Evolutionary conservation across 352 stramenopile genomes (phyloP).

Genomic region (Phytophthora meadii): DNA sequence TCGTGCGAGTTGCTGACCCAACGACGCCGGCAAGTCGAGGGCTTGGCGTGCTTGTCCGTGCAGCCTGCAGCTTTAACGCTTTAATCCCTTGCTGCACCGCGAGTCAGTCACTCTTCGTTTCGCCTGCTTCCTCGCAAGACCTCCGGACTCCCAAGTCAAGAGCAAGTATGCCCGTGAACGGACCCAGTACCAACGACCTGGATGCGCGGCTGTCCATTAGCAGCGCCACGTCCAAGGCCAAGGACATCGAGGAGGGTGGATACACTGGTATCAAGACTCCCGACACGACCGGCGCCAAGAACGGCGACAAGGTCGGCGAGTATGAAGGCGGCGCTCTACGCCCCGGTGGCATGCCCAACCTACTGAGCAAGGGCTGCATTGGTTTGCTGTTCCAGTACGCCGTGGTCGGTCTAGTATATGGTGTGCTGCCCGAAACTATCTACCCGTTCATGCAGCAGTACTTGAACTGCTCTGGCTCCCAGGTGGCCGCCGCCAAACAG

Average conservation of each 20-base stretch:
- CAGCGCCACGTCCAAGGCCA: slow-evolving; percentile 33
- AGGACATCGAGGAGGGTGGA: slow-evolving; percentile 33
- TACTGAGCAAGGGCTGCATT: slow-evolving; percentile 42
- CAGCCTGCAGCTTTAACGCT: slow-evolving; percentile 9
- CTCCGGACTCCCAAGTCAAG: slow-evolving; percentile 4
- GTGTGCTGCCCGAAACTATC: slow-evolving; percentile 48
- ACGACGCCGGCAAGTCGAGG: background rate
- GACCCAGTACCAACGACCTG: slow-evolving; percentile 26
- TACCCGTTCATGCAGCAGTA: slow-evolving; percentile 64
- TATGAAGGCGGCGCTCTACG: slow-evolving; percentile 55
- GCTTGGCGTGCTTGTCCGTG: slow-evolving; percentile 17
- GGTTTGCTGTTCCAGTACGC: slow-evolving; percentile 62
- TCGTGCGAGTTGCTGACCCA: slow-evolving; percentile 11
- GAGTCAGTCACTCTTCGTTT: slow-evolving; percentile 26
- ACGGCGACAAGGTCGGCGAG: slow-evolving; percentile 14
- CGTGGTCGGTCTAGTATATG: slow-evolving; percentile 55
- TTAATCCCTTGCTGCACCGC: slow-evolving; percentile 17
- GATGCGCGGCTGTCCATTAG: slow-evolving; percentile 47
- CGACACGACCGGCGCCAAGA: slow-evolving; percentile 18
- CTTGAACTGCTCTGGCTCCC: slow-evolving; percentile 47
- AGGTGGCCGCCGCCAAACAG: slow-evolving; percentile 34
- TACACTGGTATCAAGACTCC: slow-evolving; percentile 42
- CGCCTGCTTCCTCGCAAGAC: slow-evolving; percentile 27
- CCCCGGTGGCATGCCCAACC: slow-evolving; percentile 37
- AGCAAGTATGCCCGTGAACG: slow-evolving; percentile 21